Base-by-base conservation (phyloP, 768 basidiomycete genomes). In the Lactarius vividus region DNA sequence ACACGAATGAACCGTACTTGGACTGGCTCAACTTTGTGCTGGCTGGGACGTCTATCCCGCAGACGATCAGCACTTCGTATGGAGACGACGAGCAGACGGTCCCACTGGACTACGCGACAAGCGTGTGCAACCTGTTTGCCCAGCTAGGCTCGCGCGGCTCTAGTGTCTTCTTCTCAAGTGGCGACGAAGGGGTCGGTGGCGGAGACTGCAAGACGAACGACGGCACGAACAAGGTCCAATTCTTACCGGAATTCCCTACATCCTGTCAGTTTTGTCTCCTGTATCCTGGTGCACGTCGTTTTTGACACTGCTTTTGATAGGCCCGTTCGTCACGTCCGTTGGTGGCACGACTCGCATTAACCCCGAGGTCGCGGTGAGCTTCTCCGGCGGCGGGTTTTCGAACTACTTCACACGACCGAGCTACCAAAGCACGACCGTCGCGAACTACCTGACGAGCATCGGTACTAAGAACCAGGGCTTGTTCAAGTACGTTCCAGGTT, bases 371-470 rank as follows among this genome's bases (percentile, higher is more conserved):
- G 87, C 84, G 10, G 76, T 82, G 58, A 78, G 74, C 73, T 85
- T 88, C 75, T 85, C 87, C n/a, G 86, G 87, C 2, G 89, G 88
- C 52, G 88, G 88, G 1, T 89, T 88, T 75, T 87, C 85, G 28
- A 77, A 78, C 71, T 75, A 75, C 68, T 77, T 79, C 57, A 57
- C 74, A 23, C 73, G 61, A 10, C 69, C 56, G 39, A 67, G 67
- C 61, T 79, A 75, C 62, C 78, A 79, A 69, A 28, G 66, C 1
- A 40, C 65, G 15, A 73, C 74, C 4, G 77, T 80, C 6, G 56
- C 70, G 18, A 65, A 67, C 16, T 79, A 75, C 71, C 69, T 77
- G 31, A 65, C 61, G 5, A 70, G 69, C 15, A 78, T 87, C 54
- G 85, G 84, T n/a, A 77, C 74, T 35, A 81, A 78, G 20, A 75